Evolutionary conservation across 352 stramenopile species (phyloP), one percentile per base, ranked within the genome.

Genomic region (Pythium dissimile): DNA sequence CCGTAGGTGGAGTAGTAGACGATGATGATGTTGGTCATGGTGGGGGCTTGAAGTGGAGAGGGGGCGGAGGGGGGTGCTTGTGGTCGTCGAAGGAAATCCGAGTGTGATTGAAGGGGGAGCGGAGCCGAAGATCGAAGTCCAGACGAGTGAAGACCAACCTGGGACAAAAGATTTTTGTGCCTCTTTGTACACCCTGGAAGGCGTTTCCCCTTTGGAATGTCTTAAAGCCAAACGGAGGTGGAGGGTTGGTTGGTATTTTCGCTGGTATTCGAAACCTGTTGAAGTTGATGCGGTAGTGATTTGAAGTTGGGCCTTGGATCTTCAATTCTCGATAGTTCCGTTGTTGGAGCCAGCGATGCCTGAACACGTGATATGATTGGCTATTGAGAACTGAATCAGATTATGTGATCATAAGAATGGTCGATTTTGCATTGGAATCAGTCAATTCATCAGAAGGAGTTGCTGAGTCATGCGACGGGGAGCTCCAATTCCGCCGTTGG

Each of bases 1-100:
- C 84, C 82, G 68, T 96, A 96, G 5, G 83, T 85, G 31, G 77
- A 91, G 72, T 94, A 94, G 66, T 91, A 90, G 55, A 95, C 54
- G 58, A 95, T 91, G 11, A 84, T 30, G 53, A n/a, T n/a, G n/a
- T n/a, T n/a, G n/a, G n/a, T n/a, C n/a, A n/a, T n/a, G n/a, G n/a
- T n/a, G n/a, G n/a, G n/a, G n/a, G n/a, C n/a, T n/a, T n/a, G n/a
- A n/a, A n/a, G n/a, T n/a, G n/a, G n/a, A n/a, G n/a, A n/a, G 7
- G 12, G 35, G 20, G 32, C 21, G 10, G 26, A 21, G 8, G 24
- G 3, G 38, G 38, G 12, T 3, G 35, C 37, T 57, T 42, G 38
- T 2, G 51, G 30, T 37, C n/a, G 41, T 47, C 27, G 39, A 9
- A 32, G 51, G 20, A 42, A 50, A 47, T 48, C 43, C 51, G 38